These are phyloP conservation scores for Rhexocercosporidium sp. DNA, from an alignment of 2,329 filamentous ascomycete genomes.

Conservation along the genomic window DNA sequence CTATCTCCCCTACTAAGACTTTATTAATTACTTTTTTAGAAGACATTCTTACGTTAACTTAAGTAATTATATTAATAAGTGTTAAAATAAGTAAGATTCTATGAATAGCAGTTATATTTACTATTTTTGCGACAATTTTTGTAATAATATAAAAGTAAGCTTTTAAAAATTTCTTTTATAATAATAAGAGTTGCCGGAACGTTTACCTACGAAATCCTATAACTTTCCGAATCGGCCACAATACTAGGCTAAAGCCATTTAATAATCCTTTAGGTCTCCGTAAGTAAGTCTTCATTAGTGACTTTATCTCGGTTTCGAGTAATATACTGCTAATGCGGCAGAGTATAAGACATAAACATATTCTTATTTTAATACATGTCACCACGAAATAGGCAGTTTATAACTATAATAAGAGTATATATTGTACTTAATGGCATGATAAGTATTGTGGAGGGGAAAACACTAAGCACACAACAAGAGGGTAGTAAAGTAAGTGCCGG, in stretches of 20 bases:
- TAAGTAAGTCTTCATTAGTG: neutral
- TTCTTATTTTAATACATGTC: constrained; percentile 10
- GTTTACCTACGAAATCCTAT: neutral
- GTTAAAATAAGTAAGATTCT: neutral
- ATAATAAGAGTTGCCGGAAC: neutral
- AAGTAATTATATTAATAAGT: neutral
- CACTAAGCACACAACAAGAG: no score
- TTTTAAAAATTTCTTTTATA: neutral
- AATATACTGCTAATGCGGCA: neutral
- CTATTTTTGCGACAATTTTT: neutral
- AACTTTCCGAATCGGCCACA: neutral
- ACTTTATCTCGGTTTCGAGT: neutral
- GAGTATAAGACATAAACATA: neutral
- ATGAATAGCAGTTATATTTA: neutral
- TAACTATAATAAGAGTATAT: constrained; percentile 20
- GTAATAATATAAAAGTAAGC: neutral
- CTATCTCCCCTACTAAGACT: neutral
- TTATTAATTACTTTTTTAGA: neutral
- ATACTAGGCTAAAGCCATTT: neutral
- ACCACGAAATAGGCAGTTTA: constrained; percentile 24
- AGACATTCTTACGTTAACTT: neutral
- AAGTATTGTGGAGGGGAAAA: no score
- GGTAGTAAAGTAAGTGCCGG: no score
- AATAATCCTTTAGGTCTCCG: neutral
- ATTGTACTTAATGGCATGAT: constrained; percentile 25